Percentiles rank a stretch among this genome's conserved stretches.
Evolutionary conservation across 352 stramenopile species (phyloP).

Genomic region (Phytophthora ohioensis): DNA sequence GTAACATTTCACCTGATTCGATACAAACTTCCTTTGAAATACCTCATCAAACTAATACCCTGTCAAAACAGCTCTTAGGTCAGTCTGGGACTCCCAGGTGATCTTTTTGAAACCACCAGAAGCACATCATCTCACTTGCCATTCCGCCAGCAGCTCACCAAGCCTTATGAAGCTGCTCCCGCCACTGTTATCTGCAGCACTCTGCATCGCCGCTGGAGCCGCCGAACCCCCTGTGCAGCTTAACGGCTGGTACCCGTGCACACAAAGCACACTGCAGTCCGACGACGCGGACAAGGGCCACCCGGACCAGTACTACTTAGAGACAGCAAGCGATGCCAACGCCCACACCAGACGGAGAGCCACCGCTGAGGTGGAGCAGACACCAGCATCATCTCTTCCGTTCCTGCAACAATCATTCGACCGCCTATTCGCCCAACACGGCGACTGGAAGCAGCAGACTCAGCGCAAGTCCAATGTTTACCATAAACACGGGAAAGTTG

Average conservation of each 20-base stretch:
- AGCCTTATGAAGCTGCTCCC: constrained; percentile 16
- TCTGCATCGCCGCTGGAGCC: not conserved
- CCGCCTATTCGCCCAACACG: constrained; percentile 36
- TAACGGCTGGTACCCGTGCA: constrained; percentile 74
- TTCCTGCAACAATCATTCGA: constrained; percentile 58
- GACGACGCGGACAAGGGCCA: constrained; percentile 35
- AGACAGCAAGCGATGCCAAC: constrained; percentile 23
- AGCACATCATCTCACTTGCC: constrained; percentile 11
- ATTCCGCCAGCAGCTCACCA: constrained; percentile 18
- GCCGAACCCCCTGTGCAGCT: constrained; percentile 42
- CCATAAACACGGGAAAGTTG: constrained; percentile 21
- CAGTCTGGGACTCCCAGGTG: not conserved
- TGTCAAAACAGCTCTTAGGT: not conserved
- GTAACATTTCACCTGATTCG: constrained; percentile 8
- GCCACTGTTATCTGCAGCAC: constrained; percentile 4
- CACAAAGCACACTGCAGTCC: constrained; percentile 39
- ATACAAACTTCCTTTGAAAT: not conserved
- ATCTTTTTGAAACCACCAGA: constrained; percentile 14
- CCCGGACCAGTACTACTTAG: constrained; percentile 51
- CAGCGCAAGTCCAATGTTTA: not conserved
- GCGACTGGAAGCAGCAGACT: constrained; percentile 36
- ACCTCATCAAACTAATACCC: constrained; percentile 2
- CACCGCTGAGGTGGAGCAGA: constrained; percentile 14
- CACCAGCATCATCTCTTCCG: constrained; percentile 20
- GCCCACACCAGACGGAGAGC: constrained; percentile 16